Evolutionary conservation across 2,329 filamentous ascomycete genomes (phyloP), one percentile per base, ranked within the genome.

Genomic region (Beauveria varroae): DNA sequence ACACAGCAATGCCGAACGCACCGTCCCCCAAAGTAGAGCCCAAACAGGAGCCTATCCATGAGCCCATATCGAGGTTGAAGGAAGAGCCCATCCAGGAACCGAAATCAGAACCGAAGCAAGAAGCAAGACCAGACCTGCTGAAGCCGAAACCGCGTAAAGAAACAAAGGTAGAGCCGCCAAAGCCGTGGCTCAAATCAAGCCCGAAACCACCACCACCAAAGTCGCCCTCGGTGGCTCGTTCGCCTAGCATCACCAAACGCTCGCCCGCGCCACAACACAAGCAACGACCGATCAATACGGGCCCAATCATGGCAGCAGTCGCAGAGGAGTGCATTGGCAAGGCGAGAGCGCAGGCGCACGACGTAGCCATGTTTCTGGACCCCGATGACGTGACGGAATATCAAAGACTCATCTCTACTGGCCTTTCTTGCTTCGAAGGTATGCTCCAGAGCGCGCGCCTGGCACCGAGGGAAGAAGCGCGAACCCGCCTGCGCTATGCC

Each of bases 241-340:
- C 75, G 3, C 74, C 76, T 1, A 74, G 73, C 63, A 73, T 78
- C 30, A 71, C 74, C 1, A 78, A 75, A 62, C 74, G 70, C 56
- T 79, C 77, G 1, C 76, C 79, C 2, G 75, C 76, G 7, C 68
- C 75, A 3, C 72, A 75, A 0, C 70, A 74, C 5, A 77, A 76
- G 64, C 69, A 73, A 8, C 70, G 74, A 4, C 76, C 78, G 9
- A 70, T 78, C 9, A 82, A 85, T 61, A 81, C 79, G 0, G 76
- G 83, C 3, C 77, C 86, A 2, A 75, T 92, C 9, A 77, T 93
- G 62, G 77, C 91, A 8, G 83, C 82, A n/a, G 79, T 91, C 16
- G 88, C 89, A 2, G 89, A 93, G 67, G 89, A 93, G 65, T 91
- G 89, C 67, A 84, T 93, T 57, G 76, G 77, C 28, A 86, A 85